Base-by-base conservation (phyloP, 1,284 basidiomycete species). In the Ustilago loliicola region DNA sequence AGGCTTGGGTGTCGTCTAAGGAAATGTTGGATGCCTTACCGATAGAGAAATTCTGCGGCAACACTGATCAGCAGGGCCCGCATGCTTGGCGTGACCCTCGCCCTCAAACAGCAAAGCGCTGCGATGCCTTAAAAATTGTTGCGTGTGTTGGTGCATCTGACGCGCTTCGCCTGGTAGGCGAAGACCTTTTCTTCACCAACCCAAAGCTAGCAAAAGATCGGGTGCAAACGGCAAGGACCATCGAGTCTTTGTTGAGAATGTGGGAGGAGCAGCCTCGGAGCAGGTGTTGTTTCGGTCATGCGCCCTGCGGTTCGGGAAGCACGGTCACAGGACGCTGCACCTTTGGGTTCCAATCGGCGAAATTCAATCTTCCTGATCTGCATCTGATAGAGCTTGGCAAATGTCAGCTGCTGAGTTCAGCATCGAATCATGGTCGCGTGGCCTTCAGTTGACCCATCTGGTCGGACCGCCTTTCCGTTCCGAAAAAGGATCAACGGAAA, bases 271-370 rank as follows among this genome's bases (percentile, higher is more conserved):
- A 45, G 21, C 42, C n/a, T 45, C 42, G 5, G 42, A 9, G 7
- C 4, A 55, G 32, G 53, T 23, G n/a, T 19, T 27, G 15, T 8
- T 55, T 55, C 53, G 53, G 53, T 55, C 32, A 34, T 3, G 27
- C 51, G 1, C 40, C 32, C 53, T 25, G 27, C 25, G 3, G 30
- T 13, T 40, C 50, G 27, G 48, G 56, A 42, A 59, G 63, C 57
- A 53, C 25, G 56, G 57, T 66, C 57, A 53, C 51, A 55, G 51
- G 57, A 55, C 57, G 25, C 51, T 66, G 64, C 64, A 47, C 42
- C 30, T 17, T 32, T 45, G 19, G 13, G 7, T 34, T 38, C 21
- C 15, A 56, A 48, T 19, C 54, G 32, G 61, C 61, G 23, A 21
- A 25, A 10, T 42, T 17, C 13, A 23, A 34, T 38, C 40, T 60